Evolutionary conservation across 176 grass and related monocot species (phyloP).

Genomic region (bread wheat (Triticum aestivum)): DNA sequence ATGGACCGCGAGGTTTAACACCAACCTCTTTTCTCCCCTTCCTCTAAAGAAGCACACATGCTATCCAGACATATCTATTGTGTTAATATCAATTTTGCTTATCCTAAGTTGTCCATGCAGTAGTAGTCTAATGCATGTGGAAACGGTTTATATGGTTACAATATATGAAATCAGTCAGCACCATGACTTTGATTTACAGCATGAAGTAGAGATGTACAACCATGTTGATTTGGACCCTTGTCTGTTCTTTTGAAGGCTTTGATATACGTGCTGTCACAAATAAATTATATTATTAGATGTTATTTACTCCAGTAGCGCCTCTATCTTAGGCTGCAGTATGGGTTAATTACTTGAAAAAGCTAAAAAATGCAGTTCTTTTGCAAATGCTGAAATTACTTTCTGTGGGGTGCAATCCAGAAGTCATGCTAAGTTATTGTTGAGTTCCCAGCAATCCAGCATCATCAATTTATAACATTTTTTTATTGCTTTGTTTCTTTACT

Average conservation of each 20-base stretch:
- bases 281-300: not conserved
- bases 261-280: not conserved
- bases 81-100: not conserved
- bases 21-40: not conserved
- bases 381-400: constrained; percentile 10
- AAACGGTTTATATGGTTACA: not conserved
- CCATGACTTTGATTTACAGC: not conserved
- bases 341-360: constrained; percentile 1
- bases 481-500: constrained; percentile 12
- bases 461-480: not conserved
- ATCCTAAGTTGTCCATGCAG: not conserved
- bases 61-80: constrained; percentile 1
- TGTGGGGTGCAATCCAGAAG: not conserved
- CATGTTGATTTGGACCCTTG: not conserved
- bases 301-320: not conserved
- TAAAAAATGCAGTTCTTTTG: constrained; percentile 1
- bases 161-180: constrained; percentile 5
- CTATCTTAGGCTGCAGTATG: not conserved
- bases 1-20: constrained; percentile 90
- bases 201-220: constrained; percentile 3
- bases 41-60: constrained; percentile 18
- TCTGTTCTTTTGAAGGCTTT: not conserved
- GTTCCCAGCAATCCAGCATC: not conserved
- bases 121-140: not conserved
- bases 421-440: not conserved